Base-by-base conservation (phyloP, 352 stramenopile genomes). In the Phytophthora brassicae region DNA sequence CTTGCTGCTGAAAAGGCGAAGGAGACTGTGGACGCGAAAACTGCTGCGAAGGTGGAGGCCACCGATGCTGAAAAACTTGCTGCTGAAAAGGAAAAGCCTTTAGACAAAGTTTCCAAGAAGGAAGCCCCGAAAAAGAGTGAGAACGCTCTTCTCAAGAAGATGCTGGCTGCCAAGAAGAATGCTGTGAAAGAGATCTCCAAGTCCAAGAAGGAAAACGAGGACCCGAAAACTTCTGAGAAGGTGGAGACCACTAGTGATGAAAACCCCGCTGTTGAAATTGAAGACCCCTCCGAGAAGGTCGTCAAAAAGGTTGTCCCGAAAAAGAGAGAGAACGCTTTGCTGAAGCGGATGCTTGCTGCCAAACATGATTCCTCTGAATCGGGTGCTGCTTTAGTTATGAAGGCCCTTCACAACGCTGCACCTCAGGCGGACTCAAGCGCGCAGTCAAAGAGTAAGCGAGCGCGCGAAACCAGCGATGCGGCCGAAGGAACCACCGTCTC, bases 291-390 rank as follows among this genome's bases (percentile, higher is more conserved):
- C 2, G 20, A 52, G 36, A 71, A 54, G 5, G 50, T 31, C 2
- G 9, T 49, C 11, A 70, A 72, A 41, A 71, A 73, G 49, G 20
- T 26, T 24, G n/a, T 13, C 13, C 28, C 60, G 13, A 73, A 68
- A 36, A 77, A 71, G 35, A 77, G 68, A 24, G 60, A 48, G 22
- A 77, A 77, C 44, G 64, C 45, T 53, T 35, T 77, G 0, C 22
- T 77, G 33, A 61, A 71, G 33, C 60, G 71, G 28, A 77, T 77
- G 68, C 52, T 61, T 43, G 68, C 64, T 8, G 64, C 60, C n/a
- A 73, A 73, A 43, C 59, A 68, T 1, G 24, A 53, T 60, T 45
- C 33, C 29, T 35, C 56, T 12, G 50, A 67, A 56, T 74, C 64
- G 22, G 59, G 55, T 35, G 64, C 68, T 60, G 55, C 60, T 41